Evolutionary conservation across 1,284 basidiomycete genomes (phyloP), one percentile per base, ranked within the genome.

Genomic region (Spongiforma sp.): DNA sequence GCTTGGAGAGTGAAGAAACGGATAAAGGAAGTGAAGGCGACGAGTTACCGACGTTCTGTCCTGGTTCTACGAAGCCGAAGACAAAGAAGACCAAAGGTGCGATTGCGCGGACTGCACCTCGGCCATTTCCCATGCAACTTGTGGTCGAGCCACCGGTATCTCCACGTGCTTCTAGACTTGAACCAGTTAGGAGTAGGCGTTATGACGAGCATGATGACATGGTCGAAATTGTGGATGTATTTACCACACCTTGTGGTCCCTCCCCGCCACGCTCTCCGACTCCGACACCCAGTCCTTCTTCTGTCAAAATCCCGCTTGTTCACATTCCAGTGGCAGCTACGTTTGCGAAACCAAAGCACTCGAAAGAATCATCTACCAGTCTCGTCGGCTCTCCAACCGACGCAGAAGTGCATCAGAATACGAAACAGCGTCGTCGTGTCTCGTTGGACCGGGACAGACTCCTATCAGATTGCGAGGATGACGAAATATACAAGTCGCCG

Each of bases 91-190:
- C 43, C 10, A 53, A 32, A 2, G 39, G 41, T 26, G 57, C 50
- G 24, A 26, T 21, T 43, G 46, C 17, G 10, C 61, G 60, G 52
- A 57, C 57, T 32, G 64, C 37, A 11, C 67, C 61, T 53, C 68
- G 57, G 10, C 73, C 76, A 30, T 75, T 78, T 65, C 74, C 76
- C 52, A 68, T 75, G 68, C 65, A 74, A 36, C 24, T 65, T 19
- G 62, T 32, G 10, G 24, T 26, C 30, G 33, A 56, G 21, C 36
- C 59, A n/a, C 57, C 33, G 6, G n/a, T 36, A 33, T 65, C 62
- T 34, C 57, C 61, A 21, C 24, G 9, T 4, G 7, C 56, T 56
- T 62, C 54, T 7, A 58, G 41, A 17, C 3, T 43, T 19, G 33
- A 39, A 32, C 30, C 11, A 11, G 4, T 19, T 6, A 4, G n/a